A percentile compares a stretch with the other conserved stretches of the same genome.
Evolutionary conservation across 2,329 filamentous ascomycete genomes (phyloP).

Genomic region (Stagonosporopsis vannaccii): DNA sequence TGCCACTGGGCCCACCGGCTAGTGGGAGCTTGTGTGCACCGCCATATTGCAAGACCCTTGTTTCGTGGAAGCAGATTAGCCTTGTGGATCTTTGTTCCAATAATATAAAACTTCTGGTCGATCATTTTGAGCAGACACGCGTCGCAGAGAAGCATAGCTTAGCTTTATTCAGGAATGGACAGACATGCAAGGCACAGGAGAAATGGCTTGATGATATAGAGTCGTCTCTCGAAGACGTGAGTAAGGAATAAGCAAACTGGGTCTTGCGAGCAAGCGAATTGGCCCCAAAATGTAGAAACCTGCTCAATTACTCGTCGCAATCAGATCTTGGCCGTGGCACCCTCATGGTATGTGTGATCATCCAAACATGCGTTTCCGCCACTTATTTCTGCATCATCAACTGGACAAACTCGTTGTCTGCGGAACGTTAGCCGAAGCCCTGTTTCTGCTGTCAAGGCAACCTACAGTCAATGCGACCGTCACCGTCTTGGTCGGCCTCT

Average conservation of each 20-base stretch:
- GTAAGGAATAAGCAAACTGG: conserved; percentile 29
- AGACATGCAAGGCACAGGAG: conserved; percentile 27
- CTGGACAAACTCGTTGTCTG: conserved; percentile 65
- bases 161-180: neutral
- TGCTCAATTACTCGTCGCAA: conserved; percentile 39
- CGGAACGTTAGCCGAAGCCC: conserved; percentile 16
- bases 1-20: conserved; percentile 22
- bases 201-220: conserved; percentile 47
- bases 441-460: neutral
- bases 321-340: conserved; percentile 36
- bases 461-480: conserved; percentile 70
- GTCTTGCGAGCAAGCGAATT: conserved; percentile 31
- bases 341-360: conserved; percentile 41
- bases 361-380: conserved; percentile 31
- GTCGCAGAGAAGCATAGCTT: neutral
- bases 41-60: conserved; percentile 26
- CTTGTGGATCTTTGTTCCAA: conserved; percentile 12
- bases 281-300: conserved; percentile 30
- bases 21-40: conserved; percentile 27
- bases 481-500: conserved; percentile 70
- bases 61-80: conserved; percentile 13
- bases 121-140: conserved; percentile 1
- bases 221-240: conserved; percentile 35
- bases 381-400: conserved; percentile 64
- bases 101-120: conserved; percentile 2